Conservation (phyloP, 148 eudicot species). For the Diospyros lotus region DNA sequence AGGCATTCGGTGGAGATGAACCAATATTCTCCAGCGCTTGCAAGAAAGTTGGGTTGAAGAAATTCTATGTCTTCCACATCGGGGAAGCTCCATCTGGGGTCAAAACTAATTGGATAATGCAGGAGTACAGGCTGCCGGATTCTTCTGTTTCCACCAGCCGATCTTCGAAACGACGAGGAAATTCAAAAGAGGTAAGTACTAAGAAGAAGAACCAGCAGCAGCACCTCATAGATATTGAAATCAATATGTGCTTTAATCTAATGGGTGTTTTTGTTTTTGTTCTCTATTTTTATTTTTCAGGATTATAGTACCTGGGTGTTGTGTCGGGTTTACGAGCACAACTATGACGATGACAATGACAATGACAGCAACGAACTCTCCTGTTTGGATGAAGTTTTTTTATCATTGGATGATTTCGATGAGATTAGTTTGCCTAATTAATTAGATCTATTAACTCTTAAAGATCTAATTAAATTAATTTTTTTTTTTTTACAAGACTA, state of each 20-base stretch:
- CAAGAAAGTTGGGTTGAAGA: conserved; percentile 54
- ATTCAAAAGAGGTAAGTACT: neutral
- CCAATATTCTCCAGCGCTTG: conserved; percentile 29
- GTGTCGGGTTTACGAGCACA: conserved; percentile 64
- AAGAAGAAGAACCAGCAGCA: too few species aligned
- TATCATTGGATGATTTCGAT: conserved; percentile 68
- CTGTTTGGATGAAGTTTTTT: conserved; percentile 63
- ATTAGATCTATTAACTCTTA: conserved; percentile 9
- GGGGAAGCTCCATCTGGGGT: conserved; percentile 44
- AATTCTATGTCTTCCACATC: conserved; percentile 42
- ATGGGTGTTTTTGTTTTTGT: too few species aligned
- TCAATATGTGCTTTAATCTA: too few species aligned
- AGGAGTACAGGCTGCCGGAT: conserved; percentile 54
- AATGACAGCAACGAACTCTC: conserved; percentile 67
- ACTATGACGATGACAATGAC: conserved; percentile 35
- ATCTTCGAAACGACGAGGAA: neutral
- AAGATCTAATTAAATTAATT: conserved; percentile 3
- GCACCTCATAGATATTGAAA: too few species aligned
- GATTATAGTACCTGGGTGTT: conserved; percentile 70
- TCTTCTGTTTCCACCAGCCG: conserved; percentile 24
- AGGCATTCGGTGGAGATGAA: conserved; percentile 54
- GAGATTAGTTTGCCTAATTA: conserved; percentile 68
- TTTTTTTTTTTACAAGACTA: too few species aligned
- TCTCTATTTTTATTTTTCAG: conserved; percentile 23
- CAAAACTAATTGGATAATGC: conserved; percentile 79